Evolutionary conservation across 2,329 filamentous ascomycete species (phyloP).

Genomic region (Fusarium sp.): DNA sequence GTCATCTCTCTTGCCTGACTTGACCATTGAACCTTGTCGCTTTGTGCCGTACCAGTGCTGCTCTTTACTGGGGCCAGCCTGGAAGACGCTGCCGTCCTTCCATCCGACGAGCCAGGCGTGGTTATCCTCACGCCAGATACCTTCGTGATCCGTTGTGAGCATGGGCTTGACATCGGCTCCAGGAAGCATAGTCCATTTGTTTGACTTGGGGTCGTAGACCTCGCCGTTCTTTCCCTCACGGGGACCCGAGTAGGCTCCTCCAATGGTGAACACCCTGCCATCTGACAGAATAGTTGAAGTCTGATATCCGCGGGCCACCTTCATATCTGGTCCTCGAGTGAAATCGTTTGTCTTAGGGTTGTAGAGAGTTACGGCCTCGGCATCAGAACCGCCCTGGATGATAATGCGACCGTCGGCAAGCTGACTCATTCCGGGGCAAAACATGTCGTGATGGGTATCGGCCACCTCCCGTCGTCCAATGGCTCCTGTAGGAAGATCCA

Average conservation of each 20-base stretch:
- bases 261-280: slow-evolving; percentile 71
- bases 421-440: slow-evolving; percentile 68
- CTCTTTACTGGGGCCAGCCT: slow-evolving; percentile 66
- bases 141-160: slow-evolving; percentile 64
- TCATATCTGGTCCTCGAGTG: slow-evolving; percentile 59
- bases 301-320: slow-evolving; percentile 67
- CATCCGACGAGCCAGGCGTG: slow-evolving; percentile 54
- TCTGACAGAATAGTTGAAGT: slow-evolving; percentile 64
- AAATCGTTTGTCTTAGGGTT: slow-evolving; percentile 57
- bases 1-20: slow-evolving; percentile 50
- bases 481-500: slow-evolving; percentile 25
- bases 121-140: slow-evolving; percentile 62
- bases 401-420: slow-evolving; percentile 64
- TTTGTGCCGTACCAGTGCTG: slow-evolving; percentile 71
- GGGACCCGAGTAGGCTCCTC: slow-evolving; percentile 67
- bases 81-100: slow-evolving; percentile 67
- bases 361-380: slow-evolving; percentile 64
- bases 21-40: slow-evolving; percentile 55
- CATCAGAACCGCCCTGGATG: slow-evolving; percentile 68
- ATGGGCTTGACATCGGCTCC: slow-evolving; percentile 63
- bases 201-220: slow-evolving; percentile 61
- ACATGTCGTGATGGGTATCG: slow-evolving; percentile 68
- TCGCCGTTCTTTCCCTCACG: slow-evolving; percentile 69
- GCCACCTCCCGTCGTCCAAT: slow-evolving; percentile 46
- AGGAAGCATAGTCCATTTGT: slow-evolving; percentile 63